Percentiles rank a stretch among this genome's conserved stretches.
Evolutionary conservation across 306 rosid genomes (phyloP).

Genomic region (Dalbergia cochinchinensis): DNA sequence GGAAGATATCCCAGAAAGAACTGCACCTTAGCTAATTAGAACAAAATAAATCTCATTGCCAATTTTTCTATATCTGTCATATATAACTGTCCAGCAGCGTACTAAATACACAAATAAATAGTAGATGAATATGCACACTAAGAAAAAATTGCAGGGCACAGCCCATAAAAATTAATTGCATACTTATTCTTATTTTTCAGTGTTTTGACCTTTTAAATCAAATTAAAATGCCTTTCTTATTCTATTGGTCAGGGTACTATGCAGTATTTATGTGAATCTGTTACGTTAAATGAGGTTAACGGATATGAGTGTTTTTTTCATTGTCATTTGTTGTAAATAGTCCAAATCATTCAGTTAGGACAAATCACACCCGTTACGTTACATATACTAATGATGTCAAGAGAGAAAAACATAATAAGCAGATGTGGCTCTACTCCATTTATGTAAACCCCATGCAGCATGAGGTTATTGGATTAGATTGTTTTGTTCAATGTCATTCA

Average conservation of each 20-base stretch:
- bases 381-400: background rate
- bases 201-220: background rate
- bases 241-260: background rate
- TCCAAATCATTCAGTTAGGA: background rate
- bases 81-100: conserved; percentile 29
- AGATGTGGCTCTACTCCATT: background rate
- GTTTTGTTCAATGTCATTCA: background rate
- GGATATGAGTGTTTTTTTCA: conserved; percentile 35
- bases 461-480: background rate
- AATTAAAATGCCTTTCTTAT: background rate
- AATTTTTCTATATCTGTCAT: conserved; percentile 15
- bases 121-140: conserved; percentile 8
- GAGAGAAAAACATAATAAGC: background rate
- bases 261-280: background rate
- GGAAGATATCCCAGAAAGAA: conserved; percentile 33
- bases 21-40: conserved; percentile 14
- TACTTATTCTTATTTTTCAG: background rate
- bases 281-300: background rate
- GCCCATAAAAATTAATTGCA: conserved; percentile 24
- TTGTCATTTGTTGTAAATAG: conserved; percentile 21
- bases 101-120: conserved; percentile 26
- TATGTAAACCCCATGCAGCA: background rate
- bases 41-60: conserved; percentile 14
- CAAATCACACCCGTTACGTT: background rate
- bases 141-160: background rate